A percentile compares a stretch with the other conserved stretches of the same genome.
Conservation (phyloP, 768 basidiomycete species). For the Suillus alpinus region DNA sequence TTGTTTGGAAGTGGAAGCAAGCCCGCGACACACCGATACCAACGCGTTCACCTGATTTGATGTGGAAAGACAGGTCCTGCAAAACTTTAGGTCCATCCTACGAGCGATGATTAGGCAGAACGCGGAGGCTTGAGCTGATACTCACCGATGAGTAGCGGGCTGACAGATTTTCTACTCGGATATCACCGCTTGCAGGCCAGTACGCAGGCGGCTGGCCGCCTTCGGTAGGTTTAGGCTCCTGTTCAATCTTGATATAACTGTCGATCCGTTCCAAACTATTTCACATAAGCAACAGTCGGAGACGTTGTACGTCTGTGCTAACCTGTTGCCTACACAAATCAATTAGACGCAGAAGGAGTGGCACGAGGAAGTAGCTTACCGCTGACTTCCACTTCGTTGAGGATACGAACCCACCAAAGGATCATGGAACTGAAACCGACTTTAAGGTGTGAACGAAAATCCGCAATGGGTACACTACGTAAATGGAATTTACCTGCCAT, state of each 20-base stretch:
- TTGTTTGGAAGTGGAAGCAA: background rate
- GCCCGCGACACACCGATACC: constrained; percentile 42
- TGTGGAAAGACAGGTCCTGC: constrained; percentile 47
- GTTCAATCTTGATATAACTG: constrained; percentile 55
- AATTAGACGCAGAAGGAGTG: background rate
- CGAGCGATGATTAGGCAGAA: constrained; percentile 6
- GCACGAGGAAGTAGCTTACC: constrained; percentile 26
- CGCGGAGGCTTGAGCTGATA: background rate
- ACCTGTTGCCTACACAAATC: constrained; percentile 14
- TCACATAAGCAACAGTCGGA: background rate
- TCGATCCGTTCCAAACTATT: constrained; percentile 48
- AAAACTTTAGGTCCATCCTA: constrained; percentile 56
- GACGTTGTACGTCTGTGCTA: background rate
- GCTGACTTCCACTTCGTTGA: constrained; percentile 45
- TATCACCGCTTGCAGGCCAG: constrained; percentile 58
- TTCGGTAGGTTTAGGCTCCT: constrained; percentile 43
- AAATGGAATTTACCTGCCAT: constrained; percentile 35
- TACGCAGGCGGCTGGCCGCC: constrained; percentile 55
- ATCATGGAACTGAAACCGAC: constrained; percentile 58
- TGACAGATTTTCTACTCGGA: constrained; percentile 50
- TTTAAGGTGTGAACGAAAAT: constrained; percentile 8
- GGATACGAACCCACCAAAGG: constrained; percentile 44
- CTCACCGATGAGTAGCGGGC: constrained; percentile 44
- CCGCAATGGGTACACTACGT: background rate
- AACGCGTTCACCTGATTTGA: constrained; percentile 56